phyloP scores from a whole-genome alignment of 1,284 basidiomycete species.

The Cutaneotrichosporon cutaneum region DNA sequence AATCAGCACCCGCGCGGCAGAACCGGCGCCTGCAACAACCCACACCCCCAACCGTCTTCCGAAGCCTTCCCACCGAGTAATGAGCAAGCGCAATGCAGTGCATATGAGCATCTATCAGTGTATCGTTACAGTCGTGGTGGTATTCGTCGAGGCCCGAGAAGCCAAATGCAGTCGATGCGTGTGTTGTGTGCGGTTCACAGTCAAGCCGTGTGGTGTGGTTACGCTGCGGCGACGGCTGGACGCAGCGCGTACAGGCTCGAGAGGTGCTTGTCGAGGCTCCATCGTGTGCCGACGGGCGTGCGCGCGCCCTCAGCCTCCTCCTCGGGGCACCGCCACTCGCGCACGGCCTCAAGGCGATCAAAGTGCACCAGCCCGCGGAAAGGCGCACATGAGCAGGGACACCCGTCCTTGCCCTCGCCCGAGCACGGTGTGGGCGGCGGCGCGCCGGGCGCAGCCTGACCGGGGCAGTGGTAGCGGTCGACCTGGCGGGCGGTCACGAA shows the following conservation, averaged over 20 bases:
- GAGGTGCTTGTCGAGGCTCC: background rate
- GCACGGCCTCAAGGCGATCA: background rate
- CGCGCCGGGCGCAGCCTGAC: background rate
- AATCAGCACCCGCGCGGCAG: too few species aligned
- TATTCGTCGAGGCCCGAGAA: background rate
- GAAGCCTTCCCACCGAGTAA: too few species aligned
- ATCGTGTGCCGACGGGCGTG: background rate
- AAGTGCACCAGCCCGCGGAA: constrained; percentile 1
- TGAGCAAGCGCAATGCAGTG: background rate
- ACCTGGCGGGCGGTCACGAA: background rate
- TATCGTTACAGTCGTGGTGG: background rate
- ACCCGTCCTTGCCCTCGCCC: background rate
- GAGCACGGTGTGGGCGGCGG: background rate
- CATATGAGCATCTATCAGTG: background rate
- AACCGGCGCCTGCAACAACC: too few species aligned
- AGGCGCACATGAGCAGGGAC: background rate
- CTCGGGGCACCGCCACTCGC: background rate
- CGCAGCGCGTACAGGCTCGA: constrained; percentile 1
- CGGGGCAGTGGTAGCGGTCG: background rate
- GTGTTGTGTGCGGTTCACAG: background rate
- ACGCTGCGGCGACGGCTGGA: background rate
- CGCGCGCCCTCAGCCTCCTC: background rate
- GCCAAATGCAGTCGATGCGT: background rate
- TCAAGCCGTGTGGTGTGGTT: too few species aligned
- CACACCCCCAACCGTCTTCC: too few species aligned